phyloP scores from a whole-genome alignment of 2,329 filamentous ascomycete genomes.

The Sporothrix pallida region DNA sequence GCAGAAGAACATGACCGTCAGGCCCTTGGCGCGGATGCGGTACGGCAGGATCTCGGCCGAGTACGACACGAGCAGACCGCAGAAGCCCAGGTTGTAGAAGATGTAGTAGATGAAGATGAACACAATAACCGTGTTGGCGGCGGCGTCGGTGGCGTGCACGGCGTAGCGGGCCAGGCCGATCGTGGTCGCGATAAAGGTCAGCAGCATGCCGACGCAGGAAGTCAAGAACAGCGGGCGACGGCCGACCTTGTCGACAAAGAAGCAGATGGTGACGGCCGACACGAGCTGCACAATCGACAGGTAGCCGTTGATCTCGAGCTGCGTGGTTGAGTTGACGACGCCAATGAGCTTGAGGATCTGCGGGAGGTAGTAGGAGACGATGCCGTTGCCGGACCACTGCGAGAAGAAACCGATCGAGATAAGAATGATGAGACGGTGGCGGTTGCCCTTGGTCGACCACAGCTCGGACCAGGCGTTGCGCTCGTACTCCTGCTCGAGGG shows the following conservation, averaged over 20 bases:
- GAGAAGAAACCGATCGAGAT: conserved; percentile 36
- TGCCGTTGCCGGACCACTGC: conserved; percentile 38
- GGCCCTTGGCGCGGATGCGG: conserved; percentile 46
- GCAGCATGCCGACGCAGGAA: conserved; percentile 40
- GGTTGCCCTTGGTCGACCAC: conserved; percentile 36
- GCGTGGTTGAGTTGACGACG: conserved; percentile 28
- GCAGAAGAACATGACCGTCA: conserved; percentile 54
- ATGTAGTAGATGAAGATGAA: conserved; percentile 43
- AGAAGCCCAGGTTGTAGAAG: conserved; percentile 42
- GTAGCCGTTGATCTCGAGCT: conserved; percentile 41
- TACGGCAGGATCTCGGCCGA: conserved; percentile 42
- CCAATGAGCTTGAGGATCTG: conserved; percentile 35
- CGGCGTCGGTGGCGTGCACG: conserved; percentile 37
- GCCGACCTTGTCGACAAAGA: conserved; percentile 41
- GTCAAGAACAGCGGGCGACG: conserved; percentile 41
- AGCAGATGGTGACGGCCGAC: conserved; percentile 39
- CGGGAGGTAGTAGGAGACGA: conserved; percentile 37
- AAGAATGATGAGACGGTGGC: conserved; percentile 37
- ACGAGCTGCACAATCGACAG: conserved; percentile 40
- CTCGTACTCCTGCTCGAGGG: conserved; percentile 36
- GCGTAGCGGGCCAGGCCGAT: conserved; percentile 39
- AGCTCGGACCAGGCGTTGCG: conserved; percentile 33
- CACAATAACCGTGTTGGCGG: conserved; percentile 42
- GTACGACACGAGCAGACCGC: conserved; percentile 41
- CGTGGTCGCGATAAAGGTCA: conserved; percentile 40